Evolutionary conservation across 192 early-diverging fungal genomes (phyloP).

Genomic region (Dimargaris xerosporica): DNA sequence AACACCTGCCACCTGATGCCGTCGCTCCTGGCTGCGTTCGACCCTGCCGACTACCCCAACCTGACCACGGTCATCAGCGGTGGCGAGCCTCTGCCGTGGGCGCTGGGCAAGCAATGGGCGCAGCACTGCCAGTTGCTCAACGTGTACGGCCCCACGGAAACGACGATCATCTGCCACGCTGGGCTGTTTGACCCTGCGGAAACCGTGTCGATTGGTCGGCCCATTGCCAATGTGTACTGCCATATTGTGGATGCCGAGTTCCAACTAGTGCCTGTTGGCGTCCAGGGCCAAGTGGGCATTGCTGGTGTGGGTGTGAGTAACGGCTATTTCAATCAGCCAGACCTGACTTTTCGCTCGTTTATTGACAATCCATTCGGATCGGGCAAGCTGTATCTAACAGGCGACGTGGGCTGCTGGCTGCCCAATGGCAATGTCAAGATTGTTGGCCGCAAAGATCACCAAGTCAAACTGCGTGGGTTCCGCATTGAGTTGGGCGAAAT

Average conservation of each 20-base stretch:
- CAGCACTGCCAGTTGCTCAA: too few species aligned
- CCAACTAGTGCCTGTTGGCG: conserved; percentile 16
- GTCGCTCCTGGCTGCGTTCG: not conserved
- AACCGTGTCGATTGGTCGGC: too few species aligned
- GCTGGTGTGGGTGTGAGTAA: not conserved
- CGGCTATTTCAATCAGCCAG: not conserved
- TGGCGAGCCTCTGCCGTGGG: not conserved
- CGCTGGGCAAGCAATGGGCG: too few species aligned
- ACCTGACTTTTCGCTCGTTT: not conserved
- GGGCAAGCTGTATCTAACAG: not conserved
- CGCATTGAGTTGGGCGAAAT: conserved; percentile 3
- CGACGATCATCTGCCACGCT: too few species aligned
- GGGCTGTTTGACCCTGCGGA: too few species aligned
- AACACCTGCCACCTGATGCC: too few species aligned
- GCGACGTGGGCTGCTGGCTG: not conserved
- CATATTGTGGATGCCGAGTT: not conserved
- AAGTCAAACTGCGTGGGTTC: conserved; percentile 8
- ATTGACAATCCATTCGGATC: not conserved
- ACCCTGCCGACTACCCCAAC: not conserved
- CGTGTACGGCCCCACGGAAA: too few species aligned
- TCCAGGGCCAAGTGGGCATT: not conserved
- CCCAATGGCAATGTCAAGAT: not conserved
- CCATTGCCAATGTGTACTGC: not conserved
- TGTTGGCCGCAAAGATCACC: not conserved
- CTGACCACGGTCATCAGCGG: not conserved